phyloP scores from a whole-genome alignment of 1,139 yeast species.

The Magnusiomyces paraingens region DNA sequence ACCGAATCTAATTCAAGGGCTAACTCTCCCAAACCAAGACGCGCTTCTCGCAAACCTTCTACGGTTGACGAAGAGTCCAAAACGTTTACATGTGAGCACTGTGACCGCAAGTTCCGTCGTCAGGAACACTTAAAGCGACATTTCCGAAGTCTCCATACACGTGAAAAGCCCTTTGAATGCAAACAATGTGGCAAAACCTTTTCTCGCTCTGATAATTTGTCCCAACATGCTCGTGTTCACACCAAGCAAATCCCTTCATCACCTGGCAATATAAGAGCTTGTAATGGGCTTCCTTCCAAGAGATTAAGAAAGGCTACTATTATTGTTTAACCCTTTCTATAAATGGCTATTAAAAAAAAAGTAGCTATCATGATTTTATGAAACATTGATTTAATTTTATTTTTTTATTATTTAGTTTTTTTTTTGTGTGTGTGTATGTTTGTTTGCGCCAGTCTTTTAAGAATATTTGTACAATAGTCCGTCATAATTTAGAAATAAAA shows the following conservation, averaged over 20 bases:
- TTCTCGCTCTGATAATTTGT: conserved; percentile 67
- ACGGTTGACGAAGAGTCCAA: conserved; percentile 24
- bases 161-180: conserved; percentile 71
- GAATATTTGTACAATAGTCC: too few species aligned
- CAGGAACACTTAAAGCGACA: conserved; percentile 78
- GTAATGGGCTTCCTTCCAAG: too few species aligned
- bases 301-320: too few species aligned
- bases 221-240: conserved; percentile 70
- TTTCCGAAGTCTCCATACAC: conserved; percentile 59
- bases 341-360: too few species aligned
- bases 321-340: too few species aligned
- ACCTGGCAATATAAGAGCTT: too few species aligned
- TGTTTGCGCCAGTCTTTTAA: too few species aligned
- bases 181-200: conserved; percentile 64
- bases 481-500: too few species aligned
- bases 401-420: too few species aligned
- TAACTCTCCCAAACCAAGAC: neutral
- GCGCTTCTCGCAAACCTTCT: conserved; percentile 25
- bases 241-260: conserved; percentile 1
- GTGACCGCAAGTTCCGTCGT: conserved; percentile 48
- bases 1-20: neutral
- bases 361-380: too few species aligned
- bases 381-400: too few species aligned
- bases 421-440: too few species aligned
- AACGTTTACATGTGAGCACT: conserved; percentile 31